A percentile compares a stretch with the other conserved stretches of the same genome.
Conservation (phyloP, 1,284 basidiomycete genomes). For the Cryptococcus maquisensis region DNA sequence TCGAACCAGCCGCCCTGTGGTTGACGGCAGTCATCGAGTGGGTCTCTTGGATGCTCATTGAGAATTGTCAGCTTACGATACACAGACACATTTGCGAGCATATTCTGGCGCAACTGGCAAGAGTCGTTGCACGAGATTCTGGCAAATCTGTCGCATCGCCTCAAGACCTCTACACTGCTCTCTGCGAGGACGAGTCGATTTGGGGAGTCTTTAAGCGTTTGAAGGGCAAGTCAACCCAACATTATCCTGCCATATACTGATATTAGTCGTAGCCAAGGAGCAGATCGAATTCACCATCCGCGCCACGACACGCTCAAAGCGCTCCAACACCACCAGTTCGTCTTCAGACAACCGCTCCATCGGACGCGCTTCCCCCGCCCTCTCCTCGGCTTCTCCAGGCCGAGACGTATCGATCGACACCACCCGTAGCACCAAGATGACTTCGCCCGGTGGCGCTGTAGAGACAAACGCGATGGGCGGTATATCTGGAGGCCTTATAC, state of each 20-base stretch:
- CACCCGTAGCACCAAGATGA: neutral
- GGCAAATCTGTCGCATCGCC: constrained; percentile 62
- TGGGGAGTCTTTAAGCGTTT: constrained; percentile 79
- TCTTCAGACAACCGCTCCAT: constrained; percentile 6
- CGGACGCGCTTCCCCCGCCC: constrained; percentile 10
- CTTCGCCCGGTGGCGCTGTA: constrained; percentile 9
- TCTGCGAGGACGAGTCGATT: constrained; percentile 80
- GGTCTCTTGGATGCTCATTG: constrained; percentile 36
- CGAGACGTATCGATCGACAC: constrained; percentile 5
- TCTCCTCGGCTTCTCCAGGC: constrained; percentile 14
- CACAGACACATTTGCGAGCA: constrained; percentile 59
- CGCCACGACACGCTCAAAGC: constrained; percentile 10
- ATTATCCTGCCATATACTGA: neutral
- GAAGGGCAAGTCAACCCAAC: constrained; percentile 58
- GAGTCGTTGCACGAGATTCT: constrained; percentile 77
- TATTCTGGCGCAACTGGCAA: constrained; percentile 70
- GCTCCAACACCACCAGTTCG: constrained; percentile 8
- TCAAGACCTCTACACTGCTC: constrained; percentile 74
- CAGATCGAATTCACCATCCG: constrained; percentile 27
- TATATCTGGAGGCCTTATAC: constrained; percentile 8
- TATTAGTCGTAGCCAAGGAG: constrained; percentile 23
- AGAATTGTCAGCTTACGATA: neutral
- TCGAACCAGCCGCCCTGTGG: constrained; percentile 81
- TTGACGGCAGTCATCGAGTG: constrained; percentile 89
- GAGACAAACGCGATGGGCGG: constrained; percentile 11